Conservation (phyloP, 2,329 filamentous ascomycete species). For the Microcyclospora tardicrescens region DNA sequence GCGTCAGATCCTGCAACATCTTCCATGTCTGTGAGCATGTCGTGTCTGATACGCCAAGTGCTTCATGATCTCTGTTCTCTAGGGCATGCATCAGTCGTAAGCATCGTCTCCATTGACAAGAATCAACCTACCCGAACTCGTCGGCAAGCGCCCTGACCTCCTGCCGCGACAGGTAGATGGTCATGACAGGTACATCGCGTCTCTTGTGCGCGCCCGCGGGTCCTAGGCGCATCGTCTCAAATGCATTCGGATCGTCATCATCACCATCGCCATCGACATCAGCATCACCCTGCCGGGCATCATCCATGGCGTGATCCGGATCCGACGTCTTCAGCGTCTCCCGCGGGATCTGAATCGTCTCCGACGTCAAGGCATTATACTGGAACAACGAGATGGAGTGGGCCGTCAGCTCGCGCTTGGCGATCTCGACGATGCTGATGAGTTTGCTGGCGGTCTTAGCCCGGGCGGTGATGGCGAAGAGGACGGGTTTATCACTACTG, state of each 20-base stretch:
- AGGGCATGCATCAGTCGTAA: neutral
- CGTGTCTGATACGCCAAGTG: no score
- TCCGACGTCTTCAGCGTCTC: conserved; percentile 6
- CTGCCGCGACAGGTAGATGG: conserved; percentile 44
- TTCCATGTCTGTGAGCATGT: no score
- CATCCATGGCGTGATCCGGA: neutral
- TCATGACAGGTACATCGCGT: conserved; percentile 42
- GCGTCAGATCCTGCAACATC: no score
- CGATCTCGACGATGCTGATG: conserved; percentile 54
- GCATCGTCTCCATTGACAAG: neutral
- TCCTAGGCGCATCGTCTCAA: conserved; percentile 16
- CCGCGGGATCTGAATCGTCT: conserved; percentile 13
- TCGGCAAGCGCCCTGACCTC: conserved; percentile 44
- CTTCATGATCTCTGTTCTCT: conserved; percentile 1
- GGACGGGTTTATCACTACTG: conserved; percentile 15
- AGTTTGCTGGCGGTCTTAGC: conserved; percentile 44
- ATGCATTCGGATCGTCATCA: conserved; percentile 15
- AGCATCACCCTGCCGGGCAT: conserved; percentile 1
- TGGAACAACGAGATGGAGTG: conserved; percentile 35
- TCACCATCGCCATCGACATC: conserved; percentile 12
- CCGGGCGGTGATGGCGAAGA: conserved; percentile 30
- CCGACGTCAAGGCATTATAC: conserved; percentile 19
- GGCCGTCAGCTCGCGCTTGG: conserved; percentile 26
- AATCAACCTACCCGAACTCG: conserved; percentile 27
- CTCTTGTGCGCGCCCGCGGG: conserved; percentile 37